Percentiles rank a stretch among this genome's conserved stretches.
Evolutionary conservation across 352 stramenopile genomes (phyloP).

Genomic region (Phytopythium cucurbitacearum): DNA sequence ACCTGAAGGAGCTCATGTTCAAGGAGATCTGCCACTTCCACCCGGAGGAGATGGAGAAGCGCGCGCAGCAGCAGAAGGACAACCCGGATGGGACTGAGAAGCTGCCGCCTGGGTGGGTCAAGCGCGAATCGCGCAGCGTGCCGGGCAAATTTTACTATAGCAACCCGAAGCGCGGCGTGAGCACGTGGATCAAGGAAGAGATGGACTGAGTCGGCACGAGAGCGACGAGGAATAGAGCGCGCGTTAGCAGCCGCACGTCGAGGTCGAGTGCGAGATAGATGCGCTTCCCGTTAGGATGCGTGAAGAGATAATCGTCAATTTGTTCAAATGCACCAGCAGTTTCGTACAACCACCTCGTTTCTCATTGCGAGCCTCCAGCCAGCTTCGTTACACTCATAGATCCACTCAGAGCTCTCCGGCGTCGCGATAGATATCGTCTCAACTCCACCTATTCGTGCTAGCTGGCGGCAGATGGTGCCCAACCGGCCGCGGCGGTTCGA

Average conservation of each 20-base stretch:
- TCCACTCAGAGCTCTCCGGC: no score
- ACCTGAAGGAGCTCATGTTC: conserved; percentile 89
- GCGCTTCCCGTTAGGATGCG: no score
- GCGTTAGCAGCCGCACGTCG: background rate
- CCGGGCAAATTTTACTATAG: conserved; percentile 89
- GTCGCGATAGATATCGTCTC: no score
- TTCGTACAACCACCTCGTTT: background rate
- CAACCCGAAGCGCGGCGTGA: conserved; percentile 86
- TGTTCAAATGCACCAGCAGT: background rate
- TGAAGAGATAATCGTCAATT: background rate
- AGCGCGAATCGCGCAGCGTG: conserved; percentile 81
- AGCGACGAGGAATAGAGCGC: conserved; percentile 4
- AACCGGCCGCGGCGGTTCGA: background rate
- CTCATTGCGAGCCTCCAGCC: no score
- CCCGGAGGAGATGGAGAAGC: conserved; percentile 86
- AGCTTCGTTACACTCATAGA: no score
- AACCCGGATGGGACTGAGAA: conserved; percentile 69
- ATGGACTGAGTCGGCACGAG: conserved; percentile 43
- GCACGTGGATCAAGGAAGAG: conserved; percentile 87
- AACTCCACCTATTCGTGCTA: background rate
- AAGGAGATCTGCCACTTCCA: conserved; percentile 90
- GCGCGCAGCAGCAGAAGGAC: conserved; percentile 67
- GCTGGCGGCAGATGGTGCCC: conserved; percentile 3
- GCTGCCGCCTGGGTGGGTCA: conserved; percentile 79
- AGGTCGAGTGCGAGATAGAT: no score